These are phyloP conservation scores for Penicillium occitanis DNA, from an alignment of 2,329 filamentous ascomycete species.

Conservation along the genomic window DNA sequence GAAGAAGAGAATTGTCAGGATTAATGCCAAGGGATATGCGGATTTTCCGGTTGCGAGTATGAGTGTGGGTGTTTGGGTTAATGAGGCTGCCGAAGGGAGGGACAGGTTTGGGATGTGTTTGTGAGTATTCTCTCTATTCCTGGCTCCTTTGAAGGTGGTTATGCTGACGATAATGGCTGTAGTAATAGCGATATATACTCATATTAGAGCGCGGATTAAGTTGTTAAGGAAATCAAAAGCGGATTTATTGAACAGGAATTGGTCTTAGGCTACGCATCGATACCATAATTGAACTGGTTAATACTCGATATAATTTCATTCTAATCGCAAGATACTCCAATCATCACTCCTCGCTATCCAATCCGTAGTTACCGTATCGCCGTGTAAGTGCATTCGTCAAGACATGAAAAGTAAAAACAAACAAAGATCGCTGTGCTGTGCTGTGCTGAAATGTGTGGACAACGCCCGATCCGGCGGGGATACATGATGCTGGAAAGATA, in stretches of 20 bases:
- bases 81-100: conserved; percentile 54
- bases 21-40: conserved; percentile 61
- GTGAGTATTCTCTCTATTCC: conserved; percentile 23
- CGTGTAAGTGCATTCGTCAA: conserved; percentile 2
- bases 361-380: not conserved
- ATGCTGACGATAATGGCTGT: not conserved
- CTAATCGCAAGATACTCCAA: not conserved
- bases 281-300: no score
- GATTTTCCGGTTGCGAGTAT: conserved; percentile 55
- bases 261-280: not conserved
- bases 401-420: not conserved
- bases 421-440: not conserved
- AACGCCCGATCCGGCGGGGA: not conserved
- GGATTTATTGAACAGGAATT: not conserved
- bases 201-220: not conserved
- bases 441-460: not conserved
- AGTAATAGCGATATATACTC: conserved; percentile 20
- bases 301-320: not conserved
- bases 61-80: conserved; percentile 64
- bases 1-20: conserved; percentile 53
- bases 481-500: conserved; percentile 9
- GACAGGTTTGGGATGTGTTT: conserved; percentile 49
- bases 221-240: not conserved
- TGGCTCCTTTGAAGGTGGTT: not conserved
- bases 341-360: not conserved